Evolutionary conservation across 2,329 filamentous ascomycete species (phyloP).

Genomic region (Dactylellina cionopaga): DNA sequence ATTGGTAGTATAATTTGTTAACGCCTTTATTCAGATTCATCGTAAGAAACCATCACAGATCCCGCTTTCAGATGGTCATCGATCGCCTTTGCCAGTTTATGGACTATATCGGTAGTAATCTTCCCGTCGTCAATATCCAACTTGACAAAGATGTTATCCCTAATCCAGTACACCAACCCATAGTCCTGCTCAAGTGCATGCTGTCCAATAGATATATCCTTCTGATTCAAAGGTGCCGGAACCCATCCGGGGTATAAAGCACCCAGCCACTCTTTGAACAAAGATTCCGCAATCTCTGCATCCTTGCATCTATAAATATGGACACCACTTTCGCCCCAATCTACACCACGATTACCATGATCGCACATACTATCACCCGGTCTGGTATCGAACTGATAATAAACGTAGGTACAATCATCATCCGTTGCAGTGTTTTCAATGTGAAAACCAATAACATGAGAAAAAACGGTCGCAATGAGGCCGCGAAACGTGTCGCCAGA

Average conservation of each 20-base stretch:
- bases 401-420: background rate
- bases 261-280: conserved; percentile 19
- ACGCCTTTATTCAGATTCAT: background rate
- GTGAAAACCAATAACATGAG: conserved; percentile 7
- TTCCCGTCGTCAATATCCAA: conserved; percentile 22
- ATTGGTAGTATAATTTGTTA: too few species aligned
- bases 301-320: conserved; percentile 28
- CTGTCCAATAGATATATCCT: conserved; percentile 15
- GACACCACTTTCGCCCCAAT: conserved; percentile 19
- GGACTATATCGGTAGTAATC: background rate
- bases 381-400: conserved; percentile 31
- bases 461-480: background rate
- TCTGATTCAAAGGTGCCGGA: background rate
- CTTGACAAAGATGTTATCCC: conserved; percentile 34
- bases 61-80: conserved; percentile 11
- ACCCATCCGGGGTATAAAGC: conserved; percentile 11
- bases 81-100: conserved; percentile 14
- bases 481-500: background rate
- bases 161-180: conserved; percentile 24
- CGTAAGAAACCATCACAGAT: background rate
- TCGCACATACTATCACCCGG: background rate
- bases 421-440: background rate
- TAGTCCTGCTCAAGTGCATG: conserved; percentile 23
- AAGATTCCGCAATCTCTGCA: conserved; percentile 9
- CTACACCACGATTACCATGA: background rate